phyloP scores from a whole-genome alignment of 179 eudicot species.

The Amaranthus tricolor region DNA sequence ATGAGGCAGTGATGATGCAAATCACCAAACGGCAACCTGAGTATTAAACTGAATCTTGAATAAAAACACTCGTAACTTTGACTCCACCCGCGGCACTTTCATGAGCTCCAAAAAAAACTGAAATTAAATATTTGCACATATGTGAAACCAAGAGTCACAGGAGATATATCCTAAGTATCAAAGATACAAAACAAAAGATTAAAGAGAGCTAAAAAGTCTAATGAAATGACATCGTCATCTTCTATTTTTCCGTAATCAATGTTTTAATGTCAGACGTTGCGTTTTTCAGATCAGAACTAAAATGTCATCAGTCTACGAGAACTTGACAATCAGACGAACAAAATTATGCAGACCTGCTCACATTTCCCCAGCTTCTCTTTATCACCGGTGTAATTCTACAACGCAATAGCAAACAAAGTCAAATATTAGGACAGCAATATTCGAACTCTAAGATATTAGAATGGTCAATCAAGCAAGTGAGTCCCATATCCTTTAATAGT shows the following conservation, averaged over 20 bases:
- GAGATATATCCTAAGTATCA: conserved; percentile 8
- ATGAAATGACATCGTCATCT: not conserved
- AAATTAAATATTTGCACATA: conserved; percentile 6
- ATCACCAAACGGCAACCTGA: conserved; percentile 52
- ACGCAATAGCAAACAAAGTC: conserved; percentile 27
- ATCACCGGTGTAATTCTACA: conserved; percentile 79
- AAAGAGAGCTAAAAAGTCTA: conserved; percentile 11
- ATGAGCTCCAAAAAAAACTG: conserved; percentile 96
- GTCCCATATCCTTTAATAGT: conserved; percentile 1
- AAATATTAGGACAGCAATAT: not conserved
- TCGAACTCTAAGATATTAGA: not conserved
- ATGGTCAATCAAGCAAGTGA: not conserved
- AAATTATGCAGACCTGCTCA: conserved; percentile 64
- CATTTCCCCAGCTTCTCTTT: conserved; percentile 81
- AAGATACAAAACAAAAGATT: not conserved
- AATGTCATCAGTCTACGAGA: not conserved
- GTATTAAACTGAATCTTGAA: conserved; percentile 89
- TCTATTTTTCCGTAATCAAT: not conserved
- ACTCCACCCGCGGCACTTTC: conserved; percentile 97
- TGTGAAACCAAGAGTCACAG: conserved; percentile 14
- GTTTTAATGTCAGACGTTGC: not conserved
- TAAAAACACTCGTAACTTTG: conserved; percentile 88
- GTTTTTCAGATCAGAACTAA: conserved; percentile 7
- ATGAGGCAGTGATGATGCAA: conserved; percentile 7
- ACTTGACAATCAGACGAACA: not conserved